Base-by-base conservation (phyloP, 106 monocot genomes). In the Platanthera guangdongensis region DNA sequence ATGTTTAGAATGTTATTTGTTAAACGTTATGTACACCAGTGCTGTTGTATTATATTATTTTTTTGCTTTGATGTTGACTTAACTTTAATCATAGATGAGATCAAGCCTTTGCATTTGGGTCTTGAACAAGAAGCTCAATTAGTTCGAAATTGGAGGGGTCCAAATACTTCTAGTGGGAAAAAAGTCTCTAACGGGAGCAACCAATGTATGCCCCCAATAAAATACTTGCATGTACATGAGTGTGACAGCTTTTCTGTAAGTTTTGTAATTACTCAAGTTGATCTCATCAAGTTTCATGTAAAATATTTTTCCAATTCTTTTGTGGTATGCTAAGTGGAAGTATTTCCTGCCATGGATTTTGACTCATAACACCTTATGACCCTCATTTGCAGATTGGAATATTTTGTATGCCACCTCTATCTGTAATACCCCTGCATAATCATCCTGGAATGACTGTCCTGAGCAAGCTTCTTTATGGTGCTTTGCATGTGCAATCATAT, bases 371-470 rank as follows among this genome's bases (percentile, higher is more conserved):
- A 47, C 15, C 16, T 11, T 74, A 22, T 48, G 11, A 59, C 3
- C 67, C 47, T 47, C 76, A 8, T 80, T 16, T 80, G 47, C 86
- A 95, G 95, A 92, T 95, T 30, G 95, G 95, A 71, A 92, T 95
- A 80, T 95, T 95, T 77, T 90, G 88, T 78, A 86, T 92, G 90
- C 90, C 95, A 46, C 83, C 92, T 72, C 88, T 87, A 52, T 88
- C 90, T 53, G 51, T 92, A 18, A 92, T 95, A 63, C 96, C 96
- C 25, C 93, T 97, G 64, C 96, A 97, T 75, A 91, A 97, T 80
- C 96, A 97, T 78, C 96, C 96, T 2, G 93, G 91, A 47, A 97
- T 97, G 96, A 97, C 93, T 18, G 96, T 97, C 21, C 77, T 97
- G 53, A 94, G 96, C 84, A 97, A 97, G 79, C 87, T 97, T 76